Conservation (phyloP, 2,329 filamentous ascomycete species). For the Metarhizium guizhouense region DNA sequence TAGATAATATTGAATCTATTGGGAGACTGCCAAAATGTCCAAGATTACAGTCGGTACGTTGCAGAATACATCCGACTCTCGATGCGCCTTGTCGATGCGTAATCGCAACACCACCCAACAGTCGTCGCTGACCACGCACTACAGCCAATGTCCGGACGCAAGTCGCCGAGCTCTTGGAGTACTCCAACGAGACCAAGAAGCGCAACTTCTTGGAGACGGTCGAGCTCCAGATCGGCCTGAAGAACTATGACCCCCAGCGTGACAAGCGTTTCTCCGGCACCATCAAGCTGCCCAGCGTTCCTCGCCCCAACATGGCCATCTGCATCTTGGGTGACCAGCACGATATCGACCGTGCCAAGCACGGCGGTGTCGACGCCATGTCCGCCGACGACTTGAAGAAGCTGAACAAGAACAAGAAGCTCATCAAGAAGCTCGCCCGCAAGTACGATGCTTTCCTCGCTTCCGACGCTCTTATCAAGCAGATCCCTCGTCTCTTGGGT, state of each 20-base stretch:
- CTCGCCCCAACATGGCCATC: slow-evolving; percentile 84
- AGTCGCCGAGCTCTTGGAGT: slow-evolving; percentile 88
- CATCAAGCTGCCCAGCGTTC: slow-evolving; percentile 86
- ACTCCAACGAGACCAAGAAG: slow-evolving; percentile 93
- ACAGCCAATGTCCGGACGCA: slow-evolving; percentile 87
- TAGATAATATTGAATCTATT: slow-evolving; percentile 60
- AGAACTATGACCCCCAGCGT: slow-evolving; percentile 99
- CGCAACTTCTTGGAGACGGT: slow-evolving; percentile 96
- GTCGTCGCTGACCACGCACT: slow-evolving; percentile 19
- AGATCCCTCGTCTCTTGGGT: slow-evolving; percentile 98
- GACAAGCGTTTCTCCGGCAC: slow-evolving; percentile 99
- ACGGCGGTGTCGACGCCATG: slow-evolving; percentile 98
- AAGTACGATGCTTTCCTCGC: slow-evolving; percentile 99
- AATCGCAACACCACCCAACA: background rate
- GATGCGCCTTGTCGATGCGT: background rate
- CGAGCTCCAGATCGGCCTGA: slow-evolving; percentile 85
- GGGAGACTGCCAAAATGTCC: slow-evolving; percentile 84
- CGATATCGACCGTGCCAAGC: slow-evolving; percentile 99
- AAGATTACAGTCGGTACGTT: slow-evolving; percentile 69
- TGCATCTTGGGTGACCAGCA: slow-evolving; percentile 71
- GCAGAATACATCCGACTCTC: background rate
- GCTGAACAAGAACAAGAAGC: slow-evolving; percentile 99
- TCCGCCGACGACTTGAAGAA: slow-evolving; percentile 98
- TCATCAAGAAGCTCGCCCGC: slow-evolving; percentile 99
- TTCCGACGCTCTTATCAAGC: slow-evolving; percentile 97